These are phyloP conservation scores for Nannochloris sp. DNA, from an alignment of 139 green algal species.

Conservation along the genomic window DNA sequence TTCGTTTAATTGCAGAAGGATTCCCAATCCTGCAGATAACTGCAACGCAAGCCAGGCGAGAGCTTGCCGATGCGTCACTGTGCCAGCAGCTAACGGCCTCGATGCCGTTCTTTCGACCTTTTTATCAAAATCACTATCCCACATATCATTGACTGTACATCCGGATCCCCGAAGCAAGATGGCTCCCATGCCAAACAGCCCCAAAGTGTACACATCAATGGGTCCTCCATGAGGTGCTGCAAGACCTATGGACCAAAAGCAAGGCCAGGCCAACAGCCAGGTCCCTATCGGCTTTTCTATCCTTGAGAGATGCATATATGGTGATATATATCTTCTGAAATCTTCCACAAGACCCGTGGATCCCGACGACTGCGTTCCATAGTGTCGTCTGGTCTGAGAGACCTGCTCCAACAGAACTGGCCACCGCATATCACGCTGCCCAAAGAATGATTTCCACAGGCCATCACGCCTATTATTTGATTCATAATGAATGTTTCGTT, in stretches of 20 bases:
- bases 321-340: conserved; percentile 1
- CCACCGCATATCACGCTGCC: too few relatives aligned
- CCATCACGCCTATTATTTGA: too few relatives aligned
- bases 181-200: conserved; percentile 74
- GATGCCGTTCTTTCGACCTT: conserved; percentile 63
- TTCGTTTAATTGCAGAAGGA: conserved; percentile 92
- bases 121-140: conserved; percentile 77
- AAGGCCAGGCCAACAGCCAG: conserved; percentile 85
- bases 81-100: conserved; percentile 58
- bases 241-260: conserved; percentile 88
- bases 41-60: conserved; percentile 73
- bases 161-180: conserved; percentile 79
- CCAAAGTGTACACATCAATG: conserved; percentile 60
- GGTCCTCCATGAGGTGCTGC: conserved; percentile 58
- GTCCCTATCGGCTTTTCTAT: conserved; percentile 87
- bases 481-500: too few relatives aligned
- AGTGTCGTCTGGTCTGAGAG: too few relatives aligned
- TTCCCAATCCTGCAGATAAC: conserved; percentile 61
- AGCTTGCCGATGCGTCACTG: conserved; percentile 36
- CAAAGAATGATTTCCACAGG: too few relatives aligned
- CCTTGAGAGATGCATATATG: conserved; percentile 78
- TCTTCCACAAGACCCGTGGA: neutral
- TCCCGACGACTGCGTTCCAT: too few relatives aligned
- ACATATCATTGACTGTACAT: conserved; percentile 97
- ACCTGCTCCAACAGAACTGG: too few relatives aligned